phyloP scores from a whole-genome alignment of 331 rosid species.

The Stylosanthes scabra region DNA sequence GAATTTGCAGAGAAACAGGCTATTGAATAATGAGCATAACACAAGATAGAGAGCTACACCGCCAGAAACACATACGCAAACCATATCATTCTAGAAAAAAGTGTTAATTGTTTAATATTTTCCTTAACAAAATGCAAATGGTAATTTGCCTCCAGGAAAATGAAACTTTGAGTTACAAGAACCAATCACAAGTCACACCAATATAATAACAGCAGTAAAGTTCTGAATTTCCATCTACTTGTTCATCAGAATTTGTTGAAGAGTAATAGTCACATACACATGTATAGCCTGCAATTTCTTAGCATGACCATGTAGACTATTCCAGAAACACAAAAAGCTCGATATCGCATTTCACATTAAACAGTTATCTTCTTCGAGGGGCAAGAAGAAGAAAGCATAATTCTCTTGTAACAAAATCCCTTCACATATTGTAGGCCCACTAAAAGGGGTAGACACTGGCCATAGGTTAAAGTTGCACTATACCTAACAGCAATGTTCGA shows the following conservation, averaged over 20 bases:
- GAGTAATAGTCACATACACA: constrained; percentile 9
- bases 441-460: too few species aligned
- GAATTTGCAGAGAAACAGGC: constrained; percentile 5
- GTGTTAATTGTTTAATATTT: too few species aligned
- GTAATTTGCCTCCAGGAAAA: neutral
- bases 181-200: neutral
- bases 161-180: neutral
- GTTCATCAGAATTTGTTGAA: neutral
- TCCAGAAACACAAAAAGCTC: neutral
- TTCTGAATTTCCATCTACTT: constrained; percentile 6
- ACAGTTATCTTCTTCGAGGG: constrained; percentile 17
- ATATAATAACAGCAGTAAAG: neutral
- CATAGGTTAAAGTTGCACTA: too few species aligned
- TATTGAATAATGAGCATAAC: neutral
- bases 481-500: too few species aligned
- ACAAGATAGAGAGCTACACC: constrained; percentile 8
- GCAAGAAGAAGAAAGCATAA: constrained; percentile 34
- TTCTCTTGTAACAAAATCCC: neutral
- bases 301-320: too few species aligned
- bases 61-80: constrained; percentile 7
- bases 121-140: neutral
- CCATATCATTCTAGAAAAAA: too few species aligned
- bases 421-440: too few species aligned
- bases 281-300: neutral
- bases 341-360: constrained; percentile 16